Percentiles rank a stretch among this genome's conserved stretches.
Evolutionary conservation across 108 stramenopile species (phyloP).

Genomic region (Cyclotella atomus): DNA sequence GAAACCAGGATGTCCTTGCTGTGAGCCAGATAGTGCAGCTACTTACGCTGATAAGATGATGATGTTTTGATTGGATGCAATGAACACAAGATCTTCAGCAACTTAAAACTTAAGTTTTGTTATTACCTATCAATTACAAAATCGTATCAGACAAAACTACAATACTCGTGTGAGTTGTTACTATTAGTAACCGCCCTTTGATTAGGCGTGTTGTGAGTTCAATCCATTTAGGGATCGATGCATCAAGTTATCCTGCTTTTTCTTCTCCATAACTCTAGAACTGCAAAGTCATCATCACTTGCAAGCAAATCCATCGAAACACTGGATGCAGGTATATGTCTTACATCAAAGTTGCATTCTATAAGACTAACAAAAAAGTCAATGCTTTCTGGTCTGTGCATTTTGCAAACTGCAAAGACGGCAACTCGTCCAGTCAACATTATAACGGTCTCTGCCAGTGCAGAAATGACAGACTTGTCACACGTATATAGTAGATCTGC

Average conservation of each 20-base stretch:
- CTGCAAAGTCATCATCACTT: constrained; percentile 4
- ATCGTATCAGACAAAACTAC: no score
- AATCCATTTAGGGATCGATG: no score
- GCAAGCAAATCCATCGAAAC: constrained; percentile 3
- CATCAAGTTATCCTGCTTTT: constrained; percentile 9
- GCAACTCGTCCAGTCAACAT: constrained; percentile 1
- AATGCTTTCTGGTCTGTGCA: constrained; percentile 17
- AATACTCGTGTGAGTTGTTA: no score
- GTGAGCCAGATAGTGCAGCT: constrained; percentile 68
- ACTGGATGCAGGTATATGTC: constrained; percentile 5
- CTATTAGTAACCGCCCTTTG: no score
- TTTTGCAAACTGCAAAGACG: constrained; percentile 19
- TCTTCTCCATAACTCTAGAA: constrained; percentile 15
- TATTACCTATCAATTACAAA: no score
- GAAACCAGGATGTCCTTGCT: constrained; percentile 82
- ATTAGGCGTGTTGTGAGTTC: no score
- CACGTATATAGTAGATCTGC: constrained; percentile 21
- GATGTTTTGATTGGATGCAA: no score
- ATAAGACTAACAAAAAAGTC: constrained; percentile 10
- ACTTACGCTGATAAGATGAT: constrained; percentile 46
- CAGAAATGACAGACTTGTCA: constrained; percentile 9
- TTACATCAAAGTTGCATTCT: not conserved
- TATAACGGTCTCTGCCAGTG: constrained; percentile 20
- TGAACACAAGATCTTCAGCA: no score
- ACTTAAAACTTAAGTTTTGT: no score